Base-by-base conservation (phyloP, 2,329 filamentous ascomycete species). In the Alternaria burnsii region DNA sequence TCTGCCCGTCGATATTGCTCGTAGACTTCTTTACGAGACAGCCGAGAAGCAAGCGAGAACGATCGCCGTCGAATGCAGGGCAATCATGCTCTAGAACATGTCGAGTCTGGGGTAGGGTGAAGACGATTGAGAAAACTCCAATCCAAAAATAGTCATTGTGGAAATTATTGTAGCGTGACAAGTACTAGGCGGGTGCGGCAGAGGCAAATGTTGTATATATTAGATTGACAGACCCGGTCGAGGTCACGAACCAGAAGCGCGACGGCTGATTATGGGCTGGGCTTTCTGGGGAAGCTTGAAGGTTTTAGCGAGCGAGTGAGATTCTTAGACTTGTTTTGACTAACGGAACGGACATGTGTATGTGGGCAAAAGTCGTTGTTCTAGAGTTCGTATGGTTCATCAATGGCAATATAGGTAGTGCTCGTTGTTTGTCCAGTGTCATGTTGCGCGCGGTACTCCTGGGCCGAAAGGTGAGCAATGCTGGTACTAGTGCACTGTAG, bases 161-260 rank as follows among this genome's bases (percentile, higher is more conserved):
- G 58, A 55, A 52, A 50, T 52, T 42, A 18, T 32, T 55, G 60
- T 63, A 67, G 64, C 63, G 59, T 66, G 63, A 71, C 63, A 54
- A 51, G 55, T 62, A 60, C 53, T 58, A 26, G 43, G 48, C 34
- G 51, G 42, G 50, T 46, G 63, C 28, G 43, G 58, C 56, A 63
- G 56, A 63, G 65, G 61, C 59, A 59, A 56, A 47, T 26, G 50
- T 69, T 68, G 58, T 74, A 75, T 76, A 74, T 70, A 69, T 69
- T 75, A 76, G 47, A 76, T 76, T 76, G 69, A 47, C 66, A 68
- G 71, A 65, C 66, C 59, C 56, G 70, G 71, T 70, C 71, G 70
- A 72, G 71, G 71, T 73, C 71, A 56, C 61, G 62, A 61, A 62
- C 55, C 56, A 42, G 56, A 66, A 38, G 54, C 58, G 43, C 50